These are phyloP conservation scores for Aureobasidium subglaciale DNA, from an alignment of 2,329 filamentous ascomycete species.

Conservation along the genomic window DNA sequence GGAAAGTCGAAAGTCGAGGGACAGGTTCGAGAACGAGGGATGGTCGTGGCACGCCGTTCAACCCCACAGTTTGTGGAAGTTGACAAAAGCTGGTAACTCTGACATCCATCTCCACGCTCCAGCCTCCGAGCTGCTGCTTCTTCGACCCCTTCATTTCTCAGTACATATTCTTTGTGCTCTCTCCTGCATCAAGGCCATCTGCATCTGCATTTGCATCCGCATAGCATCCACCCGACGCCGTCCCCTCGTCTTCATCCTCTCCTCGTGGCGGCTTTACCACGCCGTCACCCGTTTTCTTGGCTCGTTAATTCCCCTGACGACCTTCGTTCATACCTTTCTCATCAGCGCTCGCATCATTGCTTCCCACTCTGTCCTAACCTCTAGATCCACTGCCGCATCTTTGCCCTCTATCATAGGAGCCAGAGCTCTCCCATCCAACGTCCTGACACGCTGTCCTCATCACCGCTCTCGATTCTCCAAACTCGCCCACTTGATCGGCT, in stretches of 20 bases:
- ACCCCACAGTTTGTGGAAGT: background rate
- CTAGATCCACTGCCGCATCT: background rate
- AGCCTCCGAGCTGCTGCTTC: no score
- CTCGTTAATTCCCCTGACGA: constrained; percentile 8
- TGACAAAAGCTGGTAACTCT: constrained; percentile 1
- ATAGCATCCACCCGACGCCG: background rate
- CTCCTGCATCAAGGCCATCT: background rate
- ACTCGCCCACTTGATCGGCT: background rate
- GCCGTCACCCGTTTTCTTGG: constrained; percentile 13
- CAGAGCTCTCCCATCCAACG: background rate
- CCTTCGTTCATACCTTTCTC: constrained; percentile 6
- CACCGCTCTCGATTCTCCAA: background rate
- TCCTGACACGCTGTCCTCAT: constrained; percentile 12
- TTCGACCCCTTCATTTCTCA: background rate
- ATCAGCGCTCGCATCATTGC: constrained; percentile 2
- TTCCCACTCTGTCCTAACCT: background rate
- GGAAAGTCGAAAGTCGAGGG: no score
- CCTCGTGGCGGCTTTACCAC: background rate
- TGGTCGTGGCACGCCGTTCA: no score
- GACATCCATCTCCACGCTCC: background rate
- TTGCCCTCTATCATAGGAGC: background rate
- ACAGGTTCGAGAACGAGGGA: no score
- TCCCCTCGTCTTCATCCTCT: background rate
- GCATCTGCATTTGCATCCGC: background rate
- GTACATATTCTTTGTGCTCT: constrained; percentile 9